These are phyloP conservation scores for Punctularia strigosozonata DNA, from an alignment of 768 basidiomycete species.

Conservation along the genomic window DNA sequence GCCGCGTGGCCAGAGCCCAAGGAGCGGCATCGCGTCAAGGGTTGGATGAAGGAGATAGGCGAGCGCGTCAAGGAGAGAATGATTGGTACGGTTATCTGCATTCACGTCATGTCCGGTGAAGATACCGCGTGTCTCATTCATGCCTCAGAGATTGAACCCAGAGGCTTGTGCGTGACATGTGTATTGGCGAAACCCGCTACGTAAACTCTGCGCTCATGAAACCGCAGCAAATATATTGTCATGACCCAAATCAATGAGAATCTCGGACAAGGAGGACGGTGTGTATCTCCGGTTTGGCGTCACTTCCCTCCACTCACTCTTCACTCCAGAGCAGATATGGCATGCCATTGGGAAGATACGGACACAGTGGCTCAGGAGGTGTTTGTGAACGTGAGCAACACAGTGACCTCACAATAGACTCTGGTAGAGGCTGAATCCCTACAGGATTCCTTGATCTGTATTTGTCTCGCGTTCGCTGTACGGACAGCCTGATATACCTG, in stretches of 20 bases:
- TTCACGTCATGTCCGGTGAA: constrained; percentile 1
- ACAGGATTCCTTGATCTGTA: constrained; percentile 64
- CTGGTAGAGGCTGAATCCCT: constrained; percentile 2
- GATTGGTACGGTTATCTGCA: constrained; percentile 29
- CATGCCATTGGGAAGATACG: constrained; percentile 82
- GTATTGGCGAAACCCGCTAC: constrained; percentile 3
- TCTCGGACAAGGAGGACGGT: constrained; percentile 77
- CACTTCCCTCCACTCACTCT: constrained; percentile 2
- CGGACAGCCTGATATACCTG: constrained; percentile 36
- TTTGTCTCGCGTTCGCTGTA: constrained; percentile 51
- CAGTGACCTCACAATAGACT: constrained; percentile 7
- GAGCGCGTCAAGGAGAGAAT: constrained; percentile 80
- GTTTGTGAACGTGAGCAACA: constrained; percentile 56
- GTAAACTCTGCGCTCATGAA: constrained; percentile 2
- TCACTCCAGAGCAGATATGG: constrained; percentile 56
- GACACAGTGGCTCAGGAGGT: constrained; percentile 72
- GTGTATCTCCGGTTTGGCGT: constrained; percentile 17
- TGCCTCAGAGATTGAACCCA: constrained; percentile 54
- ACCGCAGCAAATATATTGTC: constrained; percentile 72
- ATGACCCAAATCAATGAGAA: constrained; percentile 81
- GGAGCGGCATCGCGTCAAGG: constrained; percentile 59
- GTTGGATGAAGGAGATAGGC: constrained; percentile 76
- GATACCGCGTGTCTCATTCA: constrained; percentile 2
- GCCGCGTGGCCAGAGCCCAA: constrained; percentile 56
- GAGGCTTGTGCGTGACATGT: constrained; percentile 59